phyloP scores from a whole-genome alignment of 257 asterid genomes.

The Nyctanthes arbortristis region DNA sequence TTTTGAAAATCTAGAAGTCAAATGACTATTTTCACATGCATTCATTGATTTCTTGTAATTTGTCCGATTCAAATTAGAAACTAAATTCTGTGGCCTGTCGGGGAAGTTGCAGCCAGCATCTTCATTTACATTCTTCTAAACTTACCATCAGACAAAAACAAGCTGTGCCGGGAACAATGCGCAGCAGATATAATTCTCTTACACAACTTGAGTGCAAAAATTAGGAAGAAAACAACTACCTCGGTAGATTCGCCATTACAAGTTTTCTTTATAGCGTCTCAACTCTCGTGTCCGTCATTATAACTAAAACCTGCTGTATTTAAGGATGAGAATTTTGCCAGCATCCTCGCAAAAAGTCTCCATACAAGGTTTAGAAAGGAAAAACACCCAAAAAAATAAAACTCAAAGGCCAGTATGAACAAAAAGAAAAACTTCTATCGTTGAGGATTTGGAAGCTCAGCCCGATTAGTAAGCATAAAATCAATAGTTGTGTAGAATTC shows the following conservation, averaged over 20 bases:
- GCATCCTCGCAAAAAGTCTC: background rate
- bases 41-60: too few relatives aligned
- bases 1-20: too few relatives aligned
- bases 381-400: background rate
- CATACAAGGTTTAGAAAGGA: too few relatives aligned
- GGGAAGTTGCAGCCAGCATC: too few relatives aligned
- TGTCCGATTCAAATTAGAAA: too few relatives aligned
- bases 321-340: slow-evolving; percentile 16
- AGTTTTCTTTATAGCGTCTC: background rate
- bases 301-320: slow-evolving; percentile 20
- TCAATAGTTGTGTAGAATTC: background rate
- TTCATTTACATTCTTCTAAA: too few relatives aligned
- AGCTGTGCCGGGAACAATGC: background rate
- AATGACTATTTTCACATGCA: too few relatives aligned
- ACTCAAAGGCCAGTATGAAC: background rate
- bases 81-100: too few relatives aligned
- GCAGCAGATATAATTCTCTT: background rate
- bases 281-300: background rate
- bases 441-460: background rate
- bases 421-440: too few relatives aligned
- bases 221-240: background rate
- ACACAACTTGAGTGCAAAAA: background rate
- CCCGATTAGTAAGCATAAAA: background rate
- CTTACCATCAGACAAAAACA: too few relatives aligned
- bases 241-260: background rate